Conservation (phyloP, 345 rosid species). For the Gossypium thurberi region DNA sequence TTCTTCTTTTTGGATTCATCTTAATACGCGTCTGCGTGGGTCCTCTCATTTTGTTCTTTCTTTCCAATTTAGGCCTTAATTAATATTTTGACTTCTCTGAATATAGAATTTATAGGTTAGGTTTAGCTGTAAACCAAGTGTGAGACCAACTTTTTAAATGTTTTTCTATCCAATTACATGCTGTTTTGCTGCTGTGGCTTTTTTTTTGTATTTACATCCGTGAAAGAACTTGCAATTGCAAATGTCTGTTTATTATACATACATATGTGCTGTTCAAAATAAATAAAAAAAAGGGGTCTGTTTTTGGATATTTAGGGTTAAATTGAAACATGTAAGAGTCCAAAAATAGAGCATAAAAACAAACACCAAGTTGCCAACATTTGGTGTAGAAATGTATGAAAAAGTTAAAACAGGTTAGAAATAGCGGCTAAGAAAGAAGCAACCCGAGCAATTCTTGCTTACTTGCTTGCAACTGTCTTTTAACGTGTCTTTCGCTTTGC, state of each 20-base stretch:
- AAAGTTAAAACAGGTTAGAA: not conserved
- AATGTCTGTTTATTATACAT: not conserved
- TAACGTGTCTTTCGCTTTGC: not conserved
- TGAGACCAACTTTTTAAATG: conserved; percentile 19
- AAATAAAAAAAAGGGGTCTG: not conserved
- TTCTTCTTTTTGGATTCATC: conserved; percentile 24
- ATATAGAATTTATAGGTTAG: not conserved
- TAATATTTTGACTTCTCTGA: not conserved
- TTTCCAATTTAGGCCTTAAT: not conserved
- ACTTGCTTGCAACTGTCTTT: not conserved
- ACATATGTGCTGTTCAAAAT: not conserved
- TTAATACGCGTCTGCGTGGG: conserved; percentile 31
- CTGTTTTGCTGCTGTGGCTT: not conserved
- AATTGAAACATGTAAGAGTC: too few species aligned
- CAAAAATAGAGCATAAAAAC: not conserved
- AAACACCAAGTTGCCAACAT: not conserved
- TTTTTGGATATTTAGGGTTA: not conserved
- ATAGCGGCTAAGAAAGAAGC: not conserved
- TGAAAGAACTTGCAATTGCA: not conserved
- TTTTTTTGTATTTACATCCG: not conserved
- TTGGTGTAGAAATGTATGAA: not conserved
- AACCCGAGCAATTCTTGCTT: too few species aligned
- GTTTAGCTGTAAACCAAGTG: conserved; percentile 38
- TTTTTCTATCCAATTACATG: not conserved
- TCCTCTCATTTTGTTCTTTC: not conserved